These are phyloP conservation scores for Fusarium sp. DNA, from an alignment of 2,329 filamentous ascomycete genomes.

Conservation along the genomic window DNA sequence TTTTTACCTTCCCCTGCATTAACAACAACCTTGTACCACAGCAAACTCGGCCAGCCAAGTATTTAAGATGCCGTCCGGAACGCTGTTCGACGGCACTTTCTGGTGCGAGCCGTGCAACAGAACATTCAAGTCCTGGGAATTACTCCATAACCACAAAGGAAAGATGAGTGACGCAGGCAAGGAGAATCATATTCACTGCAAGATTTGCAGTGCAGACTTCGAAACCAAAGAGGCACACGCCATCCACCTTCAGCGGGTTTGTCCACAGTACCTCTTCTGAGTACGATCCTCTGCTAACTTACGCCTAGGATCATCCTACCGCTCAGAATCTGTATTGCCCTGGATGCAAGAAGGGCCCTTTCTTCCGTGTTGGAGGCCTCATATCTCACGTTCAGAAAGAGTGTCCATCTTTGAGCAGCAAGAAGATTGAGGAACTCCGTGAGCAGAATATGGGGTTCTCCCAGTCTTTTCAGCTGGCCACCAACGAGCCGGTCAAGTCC, in stretches of 20 bases:
- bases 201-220: conserved; percentile 56
- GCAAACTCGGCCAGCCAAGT: background rate
- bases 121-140: conserved; percentile 46
- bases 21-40: background rate
- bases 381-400: conserved; percentile 62
- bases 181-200: conserved; percentile 54
- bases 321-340: conserved; percentile 61
- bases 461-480: conserved; percentile 47
- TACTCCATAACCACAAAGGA: conserved; percentile 50
- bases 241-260: conserved; percentile 55
- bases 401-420: conserved; percentile 56
- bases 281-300: conserved; percentile 14
- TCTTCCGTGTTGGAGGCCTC: conserved; percentile 55
- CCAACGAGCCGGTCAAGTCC: conserved; percentile 47
- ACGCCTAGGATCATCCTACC: conserved; percentile 55
- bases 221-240: conserved; percentile 50
- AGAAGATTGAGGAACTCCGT: conserved; percentile 53
- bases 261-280: conserved; percentile 12
- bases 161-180: conserved; percentile 45
- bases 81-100: conserved; percentile 31
- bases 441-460: conserved; percentile 56
- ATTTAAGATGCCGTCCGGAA: conserved; percentile 34
- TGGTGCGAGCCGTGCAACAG: conserved; percentile 51
- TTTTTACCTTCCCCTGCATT: background rate
- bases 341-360: conserved; percentile 58